Evolutionary conservation across 2,329 filamentous ascomycete species (phyloP).

Genomic region (Paecilomyces sp.): DNA sequence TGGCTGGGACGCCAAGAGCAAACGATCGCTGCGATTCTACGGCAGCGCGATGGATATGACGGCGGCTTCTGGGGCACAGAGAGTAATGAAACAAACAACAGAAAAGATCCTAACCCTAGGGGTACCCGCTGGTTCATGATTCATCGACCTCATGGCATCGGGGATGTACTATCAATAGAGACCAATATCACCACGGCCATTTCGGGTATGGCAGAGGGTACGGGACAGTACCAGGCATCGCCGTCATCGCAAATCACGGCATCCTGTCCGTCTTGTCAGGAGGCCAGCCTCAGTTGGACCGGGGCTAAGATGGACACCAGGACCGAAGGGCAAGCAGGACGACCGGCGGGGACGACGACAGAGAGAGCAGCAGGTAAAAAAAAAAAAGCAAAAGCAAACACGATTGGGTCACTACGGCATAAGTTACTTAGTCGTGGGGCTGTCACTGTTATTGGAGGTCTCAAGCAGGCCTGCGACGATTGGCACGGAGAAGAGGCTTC

Average conservation of each 20-base stretch:
- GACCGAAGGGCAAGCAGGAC: neutral
- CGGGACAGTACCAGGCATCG: neutral
- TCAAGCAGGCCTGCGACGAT: neutral
- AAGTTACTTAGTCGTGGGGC: neutral
- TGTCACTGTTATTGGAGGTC: neutral
- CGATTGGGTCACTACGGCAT: neutral
- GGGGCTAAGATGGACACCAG: neutral
- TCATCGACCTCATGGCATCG: neutral
- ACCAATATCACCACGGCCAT: neutral
- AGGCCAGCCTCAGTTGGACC: neutral
- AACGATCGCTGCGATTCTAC: neutral
- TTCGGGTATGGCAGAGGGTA: neutral
- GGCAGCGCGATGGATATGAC: neutral
- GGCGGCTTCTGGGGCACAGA: neutral
- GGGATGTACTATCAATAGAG: neutral
- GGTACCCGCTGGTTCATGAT: neutral
- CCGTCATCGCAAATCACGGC: neutral
- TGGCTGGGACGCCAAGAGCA: neutral
- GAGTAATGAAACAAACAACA: neutral
- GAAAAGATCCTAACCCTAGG: neutral
- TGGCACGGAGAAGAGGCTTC: neutral
- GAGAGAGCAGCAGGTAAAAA: neutral
- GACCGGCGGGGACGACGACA: neutral
- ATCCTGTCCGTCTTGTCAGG: neutral
- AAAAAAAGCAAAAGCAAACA: neutral